Base-by-base conservation (phyloP, 371 early-diverging fungal species). In the Apophysomyces sp. region DNA sequence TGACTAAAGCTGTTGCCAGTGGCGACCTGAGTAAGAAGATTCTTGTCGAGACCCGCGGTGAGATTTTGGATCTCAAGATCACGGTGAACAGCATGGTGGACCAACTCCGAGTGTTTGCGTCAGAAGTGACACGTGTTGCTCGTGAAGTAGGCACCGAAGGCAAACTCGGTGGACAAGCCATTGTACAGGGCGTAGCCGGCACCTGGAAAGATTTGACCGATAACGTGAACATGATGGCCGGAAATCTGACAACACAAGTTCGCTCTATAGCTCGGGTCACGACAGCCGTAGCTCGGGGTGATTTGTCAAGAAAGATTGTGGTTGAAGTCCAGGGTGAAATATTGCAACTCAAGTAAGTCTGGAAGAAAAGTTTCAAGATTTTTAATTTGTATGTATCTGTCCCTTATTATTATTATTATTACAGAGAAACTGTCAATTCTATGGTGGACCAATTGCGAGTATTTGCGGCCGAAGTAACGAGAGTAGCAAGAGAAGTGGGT, bases 401-500 rank as follows among this genome's bases (percentile, higher is more conserved):
- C 18, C 18, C 2, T 30, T 24, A 3, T 39, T 40, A 4, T 29
- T 34, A n/a, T n/a, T n/a, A n/a, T n/a, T n/a, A n/a, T 34, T 63
- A 71, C 21, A 82, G 77, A 63, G 57, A 67, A 12, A 82, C 51
- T 16, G 36, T 61, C 15, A 41, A 58, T 41, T 56, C 49, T 18
- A 53, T 57, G 51, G 31, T 62, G 39, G 67, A 58, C 34, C 52
- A 34, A 53, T 53, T 70, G 15, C 60, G 66, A 34, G 68, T 66
- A 0, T 68, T 76, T 18, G 71, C 63, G 1, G 34, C 69, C 11
- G 81, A 83, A 69, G 86, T 88, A 1, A 84, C 82, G n/a, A 71
- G 87, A 26, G 85, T 86, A 1, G 80, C 87, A 2, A 62, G 70
- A 41, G 81, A 84, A 61, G 86, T 86, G 27, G 86, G 86, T 3